Base-by-base conservation (phyloP, 331 rosid species). In the Dryas integrifolia region DNA sequence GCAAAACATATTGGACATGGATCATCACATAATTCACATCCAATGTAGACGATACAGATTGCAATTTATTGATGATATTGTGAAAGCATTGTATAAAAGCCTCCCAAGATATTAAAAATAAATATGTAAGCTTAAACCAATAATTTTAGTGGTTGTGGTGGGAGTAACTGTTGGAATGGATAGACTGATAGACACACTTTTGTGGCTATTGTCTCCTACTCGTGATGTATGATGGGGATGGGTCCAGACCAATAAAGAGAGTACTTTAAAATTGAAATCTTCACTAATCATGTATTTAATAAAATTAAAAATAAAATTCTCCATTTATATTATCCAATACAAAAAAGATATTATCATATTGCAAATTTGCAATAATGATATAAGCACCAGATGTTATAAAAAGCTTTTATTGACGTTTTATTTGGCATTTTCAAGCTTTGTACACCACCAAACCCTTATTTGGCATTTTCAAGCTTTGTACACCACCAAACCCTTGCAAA, bases 121-220 rank as follows among this genome's bases (percentile, higher is more conserved):
- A 30, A 30, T 30, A 30, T 2, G 2, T 30, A 30, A 30, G 35
- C 35, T 30, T 30, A 30, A 30, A 30, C 35, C 35, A 30, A 67
- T 67, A 2, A 66, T 50, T 67, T 15, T 15, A 48, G 72, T 67
- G 40, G 47, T 49, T 67, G 56, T 67, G 72, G 43, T 67, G 46
- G 11, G 16, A 47, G 35, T 49, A 45, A 48, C 15, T 15, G 67
- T 39, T 7, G 57, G 9, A 50, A 66, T 26, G 24, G 43, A 47
- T 47, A 24, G 57, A 53, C 35, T 30, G 35, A 30, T 30, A 30
- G 58, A 67, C 58, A 24, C 46, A 24, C 46, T 67, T 49, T 15
- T 35, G 26, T 49, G 72, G 72, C 15, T n/a, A 52, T 50, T n/a
- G 5, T 67, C 6, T 16, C 9, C 15, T 24, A n/a, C 53, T 10